phyloP scores from a whole-genome alignment of 2,329 filamentous ascomycete genomes.

The Alternaria incomplexa region DNA sequence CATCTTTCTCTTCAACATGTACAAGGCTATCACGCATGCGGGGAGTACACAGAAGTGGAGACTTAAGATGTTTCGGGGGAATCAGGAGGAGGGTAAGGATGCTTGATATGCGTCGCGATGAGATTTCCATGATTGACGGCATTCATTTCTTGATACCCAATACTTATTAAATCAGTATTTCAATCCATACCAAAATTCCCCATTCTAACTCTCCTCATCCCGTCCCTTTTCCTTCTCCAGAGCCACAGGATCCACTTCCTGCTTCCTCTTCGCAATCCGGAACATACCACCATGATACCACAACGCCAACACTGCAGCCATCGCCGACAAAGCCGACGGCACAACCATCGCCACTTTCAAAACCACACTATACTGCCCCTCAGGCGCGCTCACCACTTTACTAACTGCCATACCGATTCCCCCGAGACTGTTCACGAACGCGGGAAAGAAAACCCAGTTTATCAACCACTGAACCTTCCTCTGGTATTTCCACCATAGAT shows the following conservation, averaged over 20 bases:
- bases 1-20: constrained; percentile 48
- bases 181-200: background rate
- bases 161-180: background rate
- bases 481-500: constrained; percentile 54
- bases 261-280: constrained; percentile 37
- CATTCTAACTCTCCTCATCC: background rate
- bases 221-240: constrained; percentile 15
- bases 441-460: constrained; percentile 57
- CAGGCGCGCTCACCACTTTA: constrained; percentile 54
- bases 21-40: constrained; percentile 39
- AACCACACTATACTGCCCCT: constrained; percentile 50
- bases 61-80: constrained; percentile 17
- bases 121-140: background rate
- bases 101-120: background rate
- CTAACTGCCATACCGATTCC: constrained; percentile 57
- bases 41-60: constrained; percentile 45
- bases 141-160: background rate
- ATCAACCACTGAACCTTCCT: constrained; percentile 63
- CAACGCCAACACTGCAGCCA: constrained; percentile 3
- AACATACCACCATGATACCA: constrained; percentile 49
- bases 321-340: constrained; percentile 21
- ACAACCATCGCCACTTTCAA: constrained; percentile 50
- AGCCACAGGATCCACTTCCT: constrained; percentile 38
- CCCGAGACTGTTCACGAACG: constrained; percentile 55
- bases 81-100: background rate